Base-by-base conservation (phyloP, 208 protist species). In the Leptomonas seymouri region DNA sequence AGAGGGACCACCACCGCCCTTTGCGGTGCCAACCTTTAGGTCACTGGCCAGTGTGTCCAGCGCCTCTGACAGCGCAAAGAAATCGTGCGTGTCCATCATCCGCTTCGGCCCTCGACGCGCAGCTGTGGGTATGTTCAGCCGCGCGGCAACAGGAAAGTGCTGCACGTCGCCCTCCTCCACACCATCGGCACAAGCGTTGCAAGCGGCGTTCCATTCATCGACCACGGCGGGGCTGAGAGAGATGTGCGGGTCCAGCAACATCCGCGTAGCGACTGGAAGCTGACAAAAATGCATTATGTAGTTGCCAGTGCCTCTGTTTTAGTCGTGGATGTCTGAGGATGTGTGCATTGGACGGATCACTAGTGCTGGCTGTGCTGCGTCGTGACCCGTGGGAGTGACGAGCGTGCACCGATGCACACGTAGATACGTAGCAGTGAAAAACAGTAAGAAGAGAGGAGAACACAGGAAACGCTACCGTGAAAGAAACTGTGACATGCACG, bases 11-110 rank as follows among this genome's bases (percentile, higher is more conserved):
- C 7, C 50, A 44, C 1, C 27, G 28, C 1, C 50, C 2, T 36
- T 15, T 20, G 30, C 7, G 9, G 18, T 42, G 34, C 46, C 46
- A 11, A 27, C 53, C 27, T 65, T 49, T 14, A 87, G 53, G 30
- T 74, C 78, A 21, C 42, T 61, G 8, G 62, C 76, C 5, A 87
- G 55, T 6, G 67, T 66, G 42, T 87, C 87, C 23, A 90, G 72
- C 34, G 86, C 80, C 21, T 74, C 72, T 12, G 84, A 76, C 2
- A 93, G 36, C 0, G 56, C 49, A 53, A 90, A 86, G 34, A 93
- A 93, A 53, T 89, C 76, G 21, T 84, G 82, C 15, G 68, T 77
- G 62, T 69, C 63, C 56, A 68, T 44, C 34, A 58, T 45, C 49
- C 55, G 71, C 39, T 49, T 63, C 16, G 25, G 18, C 11, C 65